These are phyloP conservation scores for Arthroderma sp. DNA, from an alignment of 2,329 filamentous ascomycete species.

Conservation along the genomic window DNA sequence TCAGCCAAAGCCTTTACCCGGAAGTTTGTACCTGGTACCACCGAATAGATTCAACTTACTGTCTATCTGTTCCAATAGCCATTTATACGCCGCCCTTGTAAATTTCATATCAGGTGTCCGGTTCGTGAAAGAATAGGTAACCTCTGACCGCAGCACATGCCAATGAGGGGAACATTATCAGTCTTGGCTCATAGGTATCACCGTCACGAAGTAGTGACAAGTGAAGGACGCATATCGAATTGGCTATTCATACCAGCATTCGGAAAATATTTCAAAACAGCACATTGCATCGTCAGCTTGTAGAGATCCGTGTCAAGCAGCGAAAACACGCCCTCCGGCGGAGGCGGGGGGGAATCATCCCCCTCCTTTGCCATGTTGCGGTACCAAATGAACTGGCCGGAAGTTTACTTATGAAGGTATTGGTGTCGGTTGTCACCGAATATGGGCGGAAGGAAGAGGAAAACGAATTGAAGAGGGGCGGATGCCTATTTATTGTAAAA, in stretches of 20 bases:
- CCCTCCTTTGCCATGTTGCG: slow-evolving; percentile 2
- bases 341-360: neutral
- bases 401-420: no score
- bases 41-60: slow-evolving; percentile 38
- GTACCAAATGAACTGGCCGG: no score
- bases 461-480: no score
- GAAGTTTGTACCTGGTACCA: neutral
- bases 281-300: slow-evolving; percentile 98
- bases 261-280: slow-evolving; percentile 83
- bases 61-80: slow-evolving; percentile 71
- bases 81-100: slow-evolving; percentile 66
- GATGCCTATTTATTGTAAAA: no score
- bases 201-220: neutral
- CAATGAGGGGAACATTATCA: neutral
- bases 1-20: no score
- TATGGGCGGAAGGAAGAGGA: no score
- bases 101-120: slow-evolving; percentile 89
- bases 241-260: slow-evolving; percentile 33
- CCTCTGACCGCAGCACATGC: slow-evolving; percentile 36
- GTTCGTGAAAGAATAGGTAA: slow-evolving; percentile 91
- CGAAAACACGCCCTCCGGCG: slow-evolving; percentile 61
- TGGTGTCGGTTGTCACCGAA: no score
- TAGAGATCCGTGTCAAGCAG: slow-evolving; percentile 78
- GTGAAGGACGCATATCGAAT: no score
- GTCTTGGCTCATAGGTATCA: neutral